phyloP scores from a whole-genome alignment of 1,139 yeast genomes.

The Yamadazyma oceani region DNA sequence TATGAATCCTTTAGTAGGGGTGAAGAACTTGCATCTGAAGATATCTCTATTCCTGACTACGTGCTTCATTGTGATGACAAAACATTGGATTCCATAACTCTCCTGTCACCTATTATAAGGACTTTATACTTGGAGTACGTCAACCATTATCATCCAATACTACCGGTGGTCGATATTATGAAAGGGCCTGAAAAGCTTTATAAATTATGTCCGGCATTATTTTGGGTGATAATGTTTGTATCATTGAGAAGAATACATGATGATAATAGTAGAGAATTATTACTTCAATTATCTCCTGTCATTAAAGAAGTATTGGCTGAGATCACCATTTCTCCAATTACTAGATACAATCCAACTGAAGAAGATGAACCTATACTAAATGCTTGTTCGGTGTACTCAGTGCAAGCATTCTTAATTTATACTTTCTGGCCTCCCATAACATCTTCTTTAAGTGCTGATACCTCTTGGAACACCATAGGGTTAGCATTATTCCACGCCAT shows the following conservation, averaged over 20 bases:
- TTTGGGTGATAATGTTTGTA: conserved; percentile 91
- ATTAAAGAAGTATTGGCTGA: conserved; percentile 81
- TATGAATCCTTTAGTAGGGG: not conserved
- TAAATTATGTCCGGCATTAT: conserved; percentile 78
- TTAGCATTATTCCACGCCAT: conserved; percentile 90
- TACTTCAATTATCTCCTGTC: conserved; percentile 61
- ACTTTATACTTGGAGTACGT: conserved; percentile 73
- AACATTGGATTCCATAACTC: conserved; percentile 62
- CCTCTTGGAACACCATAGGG: conserved; percentile 93
- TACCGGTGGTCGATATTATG: conserved; percentile 82
- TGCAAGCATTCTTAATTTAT: conserved; percentile 85
- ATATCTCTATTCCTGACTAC: conserved; percentile 34
- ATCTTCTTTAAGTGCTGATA: conserved; percentile 90
- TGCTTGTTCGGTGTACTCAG: conserved; percentile 91
- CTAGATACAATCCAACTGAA: conserved; percentile 74
- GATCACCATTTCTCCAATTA: conserved; percentile 85
- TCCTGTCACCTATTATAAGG: conserved; percentile 60
- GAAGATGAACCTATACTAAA: conserved; percentile 79
- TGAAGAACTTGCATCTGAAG: not conserved
- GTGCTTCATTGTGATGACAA: conserved; percentile 60
- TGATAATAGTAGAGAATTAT: conserved; percentile 36
- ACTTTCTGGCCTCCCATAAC: conserved; percentile 97
- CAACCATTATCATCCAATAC: conserved; percentile 70
- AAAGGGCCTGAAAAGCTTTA: conserved; percentile 83
- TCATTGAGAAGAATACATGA: conserved; percentile 63